Evolutionary conservation across 768 basidiomycete genomes (phyloP).

Genomic region (Boletus fagicola): DNA sequence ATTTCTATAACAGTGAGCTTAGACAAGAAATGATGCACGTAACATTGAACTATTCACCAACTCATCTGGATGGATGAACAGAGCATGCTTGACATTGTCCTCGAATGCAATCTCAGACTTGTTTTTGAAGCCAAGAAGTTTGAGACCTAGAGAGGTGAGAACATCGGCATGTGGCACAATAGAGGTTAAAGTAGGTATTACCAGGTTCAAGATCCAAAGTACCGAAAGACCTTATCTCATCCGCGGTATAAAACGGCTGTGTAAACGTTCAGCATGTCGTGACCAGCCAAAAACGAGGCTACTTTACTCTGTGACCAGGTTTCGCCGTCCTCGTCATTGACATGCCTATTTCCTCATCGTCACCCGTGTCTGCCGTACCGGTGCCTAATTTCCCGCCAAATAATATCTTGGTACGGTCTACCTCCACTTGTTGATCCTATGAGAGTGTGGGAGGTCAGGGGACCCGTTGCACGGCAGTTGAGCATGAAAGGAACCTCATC

Average conservation of each 20-base stretch:
- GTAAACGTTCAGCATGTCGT: slow-evolving; percentile 1
- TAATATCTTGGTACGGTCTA: slow-evolving; percentile 26
- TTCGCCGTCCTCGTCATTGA: slow-evolving; percentile 47
- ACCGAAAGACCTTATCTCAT: slow-evolving; percentile 78
- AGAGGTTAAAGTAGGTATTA: slow-evolving; percentile 29
- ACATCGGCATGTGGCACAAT: neutral
- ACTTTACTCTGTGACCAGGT: slow-evolving; percentile 48
- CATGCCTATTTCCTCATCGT: slow-evolving; percentile 39
- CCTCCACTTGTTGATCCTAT: slow-evolving; percentile 31
- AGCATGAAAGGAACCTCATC: slow-evolving; percentile 51
- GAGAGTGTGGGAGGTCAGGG: slow-evolving; percentile 7
- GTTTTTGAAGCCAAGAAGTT: slow-evolving; percentile 90
- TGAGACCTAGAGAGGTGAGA: slow-evolving; percentile 55
- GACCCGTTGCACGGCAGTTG: neutral
- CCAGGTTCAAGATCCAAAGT: slow-evolving; percentile 78
- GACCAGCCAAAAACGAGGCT: neutral
- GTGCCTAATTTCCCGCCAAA: slow-evolving; percentile 40
- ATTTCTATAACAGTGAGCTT: slow-evolving; percentile 44
- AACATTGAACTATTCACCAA: slow-evolving; percentile 45
- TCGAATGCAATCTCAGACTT: slow-evolving; percentile 68
- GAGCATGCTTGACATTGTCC: slow-evolving; percentile 89
- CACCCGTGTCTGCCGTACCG: slow-evolving; percentile 26
- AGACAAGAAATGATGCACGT: neutral
- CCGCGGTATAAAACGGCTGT: slow-evolving; percentile 82
- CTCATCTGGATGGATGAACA: slow-evolving; percentile 93